Base-by-base conservation (phyloP, 768 basidiomycete species). In the Boletus rubescentipes region DNA sequence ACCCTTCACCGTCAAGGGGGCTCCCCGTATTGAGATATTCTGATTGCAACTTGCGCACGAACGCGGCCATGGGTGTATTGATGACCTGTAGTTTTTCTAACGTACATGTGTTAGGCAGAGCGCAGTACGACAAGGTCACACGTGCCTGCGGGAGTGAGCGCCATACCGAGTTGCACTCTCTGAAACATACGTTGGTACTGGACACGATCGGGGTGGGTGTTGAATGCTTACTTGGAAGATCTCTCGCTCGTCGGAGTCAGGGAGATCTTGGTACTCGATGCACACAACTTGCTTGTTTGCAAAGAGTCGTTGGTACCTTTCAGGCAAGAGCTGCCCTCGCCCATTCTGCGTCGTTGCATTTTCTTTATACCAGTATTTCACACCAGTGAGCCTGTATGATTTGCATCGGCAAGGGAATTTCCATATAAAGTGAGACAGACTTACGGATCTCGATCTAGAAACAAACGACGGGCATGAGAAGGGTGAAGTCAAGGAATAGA, bases 111-210 rank as follows among this genome's bases (percentile, higher is more conserved):
- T 37, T 32, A 48, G 40, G 40, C n/a, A 36, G 41, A 16, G 31
- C 3, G 1, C 16, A 50, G 15, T 5, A 6, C 16, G 9, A 15
- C 8, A 9, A 18, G 11, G 36, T 12, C 3, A 3, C 0, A 63
- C 73, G 32, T 52, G 80, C 83, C 85, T 58, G 86, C 83, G 5
- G 85, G 84, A 0, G 87, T 89, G 30, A 89, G 73, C 0, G 89
- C 87, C 77, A 91, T 85, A 8, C 89, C 89, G 4, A 88, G 75
- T 68, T 90, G 89, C 8, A 91, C 89, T 45, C 89, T 78, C 86
- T 91, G 44, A 4, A 11, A 18, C 58, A 32, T 21, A 29, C 20
- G 40, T 61, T n/a, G 5, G 43, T 15, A 49, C 38, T 2, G 23
- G 18, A 45, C 3, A 11, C 29, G 40, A 39, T 1, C 21, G 29